These are phyloP conservation scores for Neckera pumila DNA, from an alignment of 225 moss, liverwort and hornwort species.

Conservation along the genomic window DNA sequence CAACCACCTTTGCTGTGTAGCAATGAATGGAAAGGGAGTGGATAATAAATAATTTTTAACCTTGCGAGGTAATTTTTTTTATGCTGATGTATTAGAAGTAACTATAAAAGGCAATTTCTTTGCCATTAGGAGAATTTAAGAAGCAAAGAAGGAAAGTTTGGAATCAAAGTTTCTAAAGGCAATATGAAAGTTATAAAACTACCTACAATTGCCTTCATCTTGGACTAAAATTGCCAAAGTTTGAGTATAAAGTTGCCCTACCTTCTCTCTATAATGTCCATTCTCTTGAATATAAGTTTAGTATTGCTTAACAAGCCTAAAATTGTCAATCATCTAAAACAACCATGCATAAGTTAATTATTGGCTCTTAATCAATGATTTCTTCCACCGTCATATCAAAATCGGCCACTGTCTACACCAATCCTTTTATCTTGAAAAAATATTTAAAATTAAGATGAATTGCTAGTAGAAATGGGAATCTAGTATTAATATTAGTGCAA, in stretches of 20 bases:
- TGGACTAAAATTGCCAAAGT: background rate
- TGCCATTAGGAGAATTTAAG: background rate
- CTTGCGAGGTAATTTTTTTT: background rate
- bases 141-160: background rate
- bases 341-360: too few species aligned
- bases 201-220: background rate
- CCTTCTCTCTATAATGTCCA: too few species aligned
- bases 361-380: too few species aligned
- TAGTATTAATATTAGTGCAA: too few species aligned
- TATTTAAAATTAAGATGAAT: background rate
- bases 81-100: background rate
- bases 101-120: background rate
- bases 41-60: too few species aligned
- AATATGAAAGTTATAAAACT: too few species aligned
- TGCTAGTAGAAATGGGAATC: too few species aligned
- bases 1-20: rapidly evolving
- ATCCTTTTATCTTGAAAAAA: background rate
- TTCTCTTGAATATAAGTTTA: background rate
- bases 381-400: background rate
- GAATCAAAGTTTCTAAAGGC: background rate
- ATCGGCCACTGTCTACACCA: background rate
- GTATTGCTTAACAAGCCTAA: background rate
- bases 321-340: background rate
- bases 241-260: background rate
- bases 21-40: background rate